Conservation (phyloP, 2,329 filamentous ascomycete genomes). For the Exophiala sp. region DNA sequence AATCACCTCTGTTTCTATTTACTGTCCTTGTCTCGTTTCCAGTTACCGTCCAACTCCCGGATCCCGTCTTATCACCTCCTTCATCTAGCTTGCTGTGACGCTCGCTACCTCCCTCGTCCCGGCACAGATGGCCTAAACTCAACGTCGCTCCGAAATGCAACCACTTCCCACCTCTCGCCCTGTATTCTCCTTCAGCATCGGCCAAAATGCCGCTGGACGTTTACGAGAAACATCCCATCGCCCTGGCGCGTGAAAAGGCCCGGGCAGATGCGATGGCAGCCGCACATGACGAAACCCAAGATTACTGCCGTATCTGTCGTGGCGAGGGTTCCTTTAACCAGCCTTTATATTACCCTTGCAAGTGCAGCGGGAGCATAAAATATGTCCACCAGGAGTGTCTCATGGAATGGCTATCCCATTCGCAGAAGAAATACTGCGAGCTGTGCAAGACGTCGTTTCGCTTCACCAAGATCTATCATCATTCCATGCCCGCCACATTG, state of each 20-base stretch:
- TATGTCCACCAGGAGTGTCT: conserved; percentile 96
- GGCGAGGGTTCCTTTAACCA: conserved; percentile 77
- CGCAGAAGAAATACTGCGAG: conserved; percentile 99
- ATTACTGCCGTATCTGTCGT: conserved; percentile 96
- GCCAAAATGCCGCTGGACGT: conserved; percentile 17
- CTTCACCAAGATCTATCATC: conserved; percentile 95
- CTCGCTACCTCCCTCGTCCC: background rate
- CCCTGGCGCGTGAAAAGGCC: conserved; percentile 3
- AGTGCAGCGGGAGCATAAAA: conserved; percentile 98
- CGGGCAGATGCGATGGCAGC: conserved; percentile 12
- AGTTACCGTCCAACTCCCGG: too few relatives aligned
- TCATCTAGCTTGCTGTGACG: background rate
- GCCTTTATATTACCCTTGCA: conserved; percentile 94
- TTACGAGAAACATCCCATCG: conserved; percentile 8
- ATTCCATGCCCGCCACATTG: conserved; percentile 80
- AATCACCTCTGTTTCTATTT: too few relatives aligned
- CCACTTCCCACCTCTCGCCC: background rate
- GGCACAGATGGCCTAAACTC: conserved; percentile 2
- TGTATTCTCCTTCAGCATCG: background rate
- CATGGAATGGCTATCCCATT: conserved; percentile 98
- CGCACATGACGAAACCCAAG: conserved; percentile 45
- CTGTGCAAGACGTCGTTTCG: conserved; percentile 97
- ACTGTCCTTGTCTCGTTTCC: too few relatives aligned
- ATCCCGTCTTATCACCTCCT: background rate
- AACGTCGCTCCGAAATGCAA: conserved; percentile 6